Evolutionary conservation across 2,329 filamentous ascomycete genomes (phyloP).

Genomic region (Macrophomina phaseolina): DNA sequence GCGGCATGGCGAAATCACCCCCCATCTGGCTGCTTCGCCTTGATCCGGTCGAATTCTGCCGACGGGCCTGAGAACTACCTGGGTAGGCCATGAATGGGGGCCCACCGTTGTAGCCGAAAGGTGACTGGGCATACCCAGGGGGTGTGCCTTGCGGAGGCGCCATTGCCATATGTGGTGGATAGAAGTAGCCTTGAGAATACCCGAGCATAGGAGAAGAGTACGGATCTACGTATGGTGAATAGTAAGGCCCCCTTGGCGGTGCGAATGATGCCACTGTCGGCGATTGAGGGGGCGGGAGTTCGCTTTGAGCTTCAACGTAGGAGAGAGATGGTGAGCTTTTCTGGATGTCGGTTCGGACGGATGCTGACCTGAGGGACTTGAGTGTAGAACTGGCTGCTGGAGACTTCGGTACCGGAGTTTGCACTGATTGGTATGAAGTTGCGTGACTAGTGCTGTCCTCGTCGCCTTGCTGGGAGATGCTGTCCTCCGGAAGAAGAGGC

Average conservation of each 20-base stretch:
- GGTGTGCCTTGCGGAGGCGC: slow-evolving; percentile 44
- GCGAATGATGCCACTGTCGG: slow-evolving; percentile 13
- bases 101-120: slow-evolving; percentile 36
- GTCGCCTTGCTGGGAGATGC: slow-evolving; percentile 25
- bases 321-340: slow-evolving; percentile 21
- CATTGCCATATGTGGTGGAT: slow-evolving; percentile 37
- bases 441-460: slow-evolving; percentile 19
- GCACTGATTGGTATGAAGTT: slow-evolving; percentile 1
- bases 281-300: slow-evolving; percentile 6
- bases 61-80: slow-evolving; percentile 40
- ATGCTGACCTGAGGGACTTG: slow-evolving; percentile 10
- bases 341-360: slow-evolving; percentile 7
- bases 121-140: slow-evolving; percentile 45
- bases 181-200: slow-evolving; percentile 46
- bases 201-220: slow-evolving; percentile 65
- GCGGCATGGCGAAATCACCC: slow-evolving; percentile 9
- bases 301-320: slow-evolving; percentile 21
- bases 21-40: slow-evolving; percentile 30
- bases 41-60: slow-evolving; percentile 45
- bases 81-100: slow-evolving; percentile 42
- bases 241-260: slow-evolving; percentile 32
- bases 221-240: slow-evolving; percentile 36
- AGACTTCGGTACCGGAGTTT: slow-evolving; percentile 5
- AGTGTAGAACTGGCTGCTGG: neutral
- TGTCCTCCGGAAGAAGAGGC: slow-evolving; percentile 13